Percentiles rank a stretch among this genome's conserved stretches.
phyloP scores from a whole-genome alignment of 139 green algal species.

The Limnomonas spitsbergensis region DNA sequence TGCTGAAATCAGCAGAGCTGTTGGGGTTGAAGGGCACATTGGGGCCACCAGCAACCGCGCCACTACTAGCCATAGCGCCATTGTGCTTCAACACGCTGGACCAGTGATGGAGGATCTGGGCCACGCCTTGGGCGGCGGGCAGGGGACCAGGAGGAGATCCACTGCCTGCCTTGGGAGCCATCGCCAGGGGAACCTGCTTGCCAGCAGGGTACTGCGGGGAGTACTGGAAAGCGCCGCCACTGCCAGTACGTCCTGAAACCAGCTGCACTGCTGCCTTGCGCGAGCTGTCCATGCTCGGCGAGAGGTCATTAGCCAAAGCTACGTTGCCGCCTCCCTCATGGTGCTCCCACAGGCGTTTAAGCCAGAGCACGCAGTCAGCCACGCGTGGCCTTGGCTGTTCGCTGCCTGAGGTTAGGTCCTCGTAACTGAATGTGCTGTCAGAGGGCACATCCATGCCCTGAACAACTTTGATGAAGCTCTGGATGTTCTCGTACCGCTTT shows the following conservation, averaged over 20 bases:
- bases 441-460: neutral
- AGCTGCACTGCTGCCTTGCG: neutral
- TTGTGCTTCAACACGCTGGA: conserved; percentile 3
- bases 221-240: neutral
- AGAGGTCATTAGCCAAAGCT: neutral
- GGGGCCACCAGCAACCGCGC: neutral
- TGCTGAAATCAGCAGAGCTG: neutral
- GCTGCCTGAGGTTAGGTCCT: neutral
- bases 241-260: neutral
- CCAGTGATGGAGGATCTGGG: conserved; percentile 2
- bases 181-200: neutral
- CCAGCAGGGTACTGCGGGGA: neutral
- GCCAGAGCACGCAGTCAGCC: neutral
- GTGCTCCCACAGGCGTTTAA: neutral
- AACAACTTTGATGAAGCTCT: neutral
- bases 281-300: neutral
- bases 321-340: neutral
- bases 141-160: neutral
- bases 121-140: neutral
- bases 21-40: neutral
- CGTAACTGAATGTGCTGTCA: neutral
- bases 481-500: neutral
- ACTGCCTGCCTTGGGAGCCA: no score
- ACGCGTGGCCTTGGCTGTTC: neutral
- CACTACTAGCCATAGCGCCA: neutral